phyloP scores from a whole-genome alignment of 2,329 filamentous ascomycete species.

The Aspergillus floridensis region DNA sequence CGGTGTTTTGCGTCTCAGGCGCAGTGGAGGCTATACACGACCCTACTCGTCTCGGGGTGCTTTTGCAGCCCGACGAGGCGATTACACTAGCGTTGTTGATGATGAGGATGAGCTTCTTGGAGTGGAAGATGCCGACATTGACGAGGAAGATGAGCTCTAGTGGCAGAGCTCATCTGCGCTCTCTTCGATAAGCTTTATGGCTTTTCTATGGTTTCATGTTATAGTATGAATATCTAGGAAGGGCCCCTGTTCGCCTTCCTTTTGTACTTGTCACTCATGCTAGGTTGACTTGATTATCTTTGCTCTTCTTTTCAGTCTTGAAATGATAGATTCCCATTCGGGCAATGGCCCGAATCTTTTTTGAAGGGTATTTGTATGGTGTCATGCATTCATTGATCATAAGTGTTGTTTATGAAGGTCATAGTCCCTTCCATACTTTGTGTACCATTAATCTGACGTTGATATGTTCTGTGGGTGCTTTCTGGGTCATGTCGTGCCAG shows the following conservation, averaged over 20 bases:
- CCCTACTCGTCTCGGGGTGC: constrained; percentile 85
- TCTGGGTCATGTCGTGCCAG: too few relatives aligned
- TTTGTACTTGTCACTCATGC: background rate
- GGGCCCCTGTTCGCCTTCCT: too few relatives aligned
- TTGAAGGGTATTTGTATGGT: too few relatives aligned
- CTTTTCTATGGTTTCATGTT: constrained; percentile 14
- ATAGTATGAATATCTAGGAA: constrained; percentile 1
- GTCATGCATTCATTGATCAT: too few relatives aligned
- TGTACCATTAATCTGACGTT: too few relatives aligned
- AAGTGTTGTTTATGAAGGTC: too few relatives aligned
- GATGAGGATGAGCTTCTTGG: constrained; percentile 93
- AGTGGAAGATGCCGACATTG: constrained; percentile 80
- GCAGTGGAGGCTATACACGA: constrained; percentile 53
- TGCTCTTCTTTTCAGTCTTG: background rate
- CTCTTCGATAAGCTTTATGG: background rate
- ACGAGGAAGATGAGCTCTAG: constrained; percentile 67
- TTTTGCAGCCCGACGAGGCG: constrained; percentile 81
- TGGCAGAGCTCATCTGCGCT: background rate
- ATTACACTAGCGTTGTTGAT: constrained; percentile 84
- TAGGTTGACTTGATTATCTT: background rate
- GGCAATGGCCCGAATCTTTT: background rate
- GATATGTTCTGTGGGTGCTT: too few relatives aligned
- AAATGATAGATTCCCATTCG: background rate
- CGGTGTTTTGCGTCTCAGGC: constrained; percentile 48
- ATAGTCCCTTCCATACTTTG: too few relatives aligned